Base-by-base conservation (phyloP, 192 early-diverging fungal species). In the Gaertneriomyces semiglobifer region DNA sequence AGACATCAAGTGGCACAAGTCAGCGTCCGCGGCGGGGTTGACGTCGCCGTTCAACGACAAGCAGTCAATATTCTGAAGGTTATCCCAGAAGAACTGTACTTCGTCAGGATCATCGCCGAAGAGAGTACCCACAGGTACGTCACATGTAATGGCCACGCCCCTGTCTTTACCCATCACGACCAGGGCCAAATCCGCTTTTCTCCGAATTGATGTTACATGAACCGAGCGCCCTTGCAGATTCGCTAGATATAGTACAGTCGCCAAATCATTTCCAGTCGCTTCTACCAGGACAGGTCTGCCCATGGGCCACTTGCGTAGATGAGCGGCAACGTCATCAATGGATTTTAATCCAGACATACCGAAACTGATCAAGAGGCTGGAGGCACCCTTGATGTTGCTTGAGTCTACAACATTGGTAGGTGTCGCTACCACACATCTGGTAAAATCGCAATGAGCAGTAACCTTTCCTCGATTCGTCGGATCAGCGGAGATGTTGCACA, bases 111-210 rank as follows among this genome's bases (percentile, higher is more conserved):
- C 81, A 39, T 39, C 12, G 12, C 8, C 55, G 79, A 96, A 95
- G 46, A 98, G 79, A n/a, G 86, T 76, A 68, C 89, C 88, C 6
- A 95, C 87, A 14, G 87, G 82, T n/a, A 96, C 92, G 73, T 98
- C 96, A 79, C 95, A 99, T 6, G 93, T 94, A 48, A 96, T 92
- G 33, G 76, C 65, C 10, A 93, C 76, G 7, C 91, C 93, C 58
- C 92, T 91, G 39, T 92, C 85, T 77, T 94, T 96, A 66, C 83
- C 86, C 66, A 95, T 84, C 14, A 78, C 77, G 52, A 99, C 91
- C 63, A 99, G 82, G 8, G 81, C 84, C 55, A 99, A 80, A 62
- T 99, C 96, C 33, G 90, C 89, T 41, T 78, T 75, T 44, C 83
- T 84, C 39, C 78, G 79, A 14, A 99, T 88, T 52, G 89, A 84